Evolutionary conservation across 2,329 filamentous ascomycete species (phyloP).

Genomic region (Leptodontidium sp.): DNA sequence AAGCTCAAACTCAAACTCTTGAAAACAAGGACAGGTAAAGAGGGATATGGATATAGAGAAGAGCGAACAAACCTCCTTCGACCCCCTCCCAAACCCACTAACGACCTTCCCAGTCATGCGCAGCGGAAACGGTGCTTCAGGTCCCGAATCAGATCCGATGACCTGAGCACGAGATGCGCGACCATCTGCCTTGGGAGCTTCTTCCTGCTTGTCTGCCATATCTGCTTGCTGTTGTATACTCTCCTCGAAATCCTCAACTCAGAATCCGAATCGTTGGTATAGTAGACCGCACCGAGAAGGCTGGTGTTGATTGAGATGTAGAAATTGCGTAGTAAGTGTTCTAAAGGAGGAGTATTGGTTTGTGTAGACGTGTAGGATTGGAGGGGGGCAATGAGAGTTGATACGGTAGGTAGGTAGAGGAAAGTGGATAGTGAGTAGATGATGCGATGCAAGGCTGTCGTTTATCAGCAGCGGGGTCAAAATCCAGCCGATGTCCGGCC

Average conservation of each 20-base stretch:
- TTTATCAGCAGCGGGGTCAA: constrained; percentile 22
- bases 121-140: constrained; percentile 81
- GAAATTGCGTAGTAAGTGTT: no score
- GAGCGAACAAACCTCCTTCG: constrained; percentile 74
- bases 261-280: no score
- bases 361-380: background rate
- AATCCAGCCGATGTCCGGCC: constrained; percentile 15
- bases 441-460: constrained; percentile 25
- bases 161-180: constrained; percentile 65
- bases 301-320: no score
- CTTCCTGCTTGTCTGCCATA: constrained; percentile 19
- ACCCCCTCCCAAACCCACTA: constrained; percentile 91
- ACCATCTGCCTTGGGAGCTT: constrained; percentile 15
- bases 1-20: background rate
- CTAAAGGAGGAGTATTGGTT: background rate
- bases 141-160: constrained; percentile 77
- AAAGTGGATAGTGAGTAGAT: constrained; percentile 7
- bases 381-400: background rate
- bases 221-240: background rate
- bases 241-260: background rate
- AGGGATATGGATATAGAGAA: background rate
- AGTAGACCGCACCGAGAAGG: no score
- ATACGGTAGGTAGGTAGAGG: background rate
- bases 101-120: constrained; percentile 87
- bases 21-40: background rate